Evolutionary conservation across 2,329 filamentous ascomycete species (phyloP).

Genomic region (Hortaea werneckii): DNA sequence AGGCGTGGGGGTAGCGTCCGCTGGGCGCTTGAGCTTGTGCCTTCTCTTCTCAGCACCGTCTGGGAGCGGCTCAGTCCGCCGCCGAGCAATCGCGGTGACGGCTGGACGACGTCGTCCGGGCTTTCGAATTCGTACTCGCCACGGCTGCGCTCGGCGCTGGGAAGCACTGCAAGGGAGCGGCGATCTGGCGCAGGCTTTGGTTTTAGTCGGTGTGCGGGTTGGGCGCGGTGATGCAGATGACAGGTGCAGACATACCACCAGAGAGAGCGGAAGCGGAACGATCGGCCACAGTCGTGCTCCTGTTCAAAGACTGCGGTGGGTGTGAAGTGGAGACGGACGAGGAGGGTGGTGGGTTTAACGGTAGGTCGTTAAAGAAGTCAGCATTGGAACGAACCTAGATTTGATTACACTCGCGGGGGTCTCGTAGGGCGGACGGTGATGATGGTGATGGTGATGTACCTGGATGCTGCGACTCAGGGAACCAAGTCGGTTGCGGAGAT

Average conservation of each 20-base stretch:
- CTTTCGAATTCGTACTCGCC: conserved; percentile 8
- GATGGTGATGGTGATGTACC: conserved; percentile 1
- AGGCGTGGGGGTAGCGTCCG: conserved; percentile 1
- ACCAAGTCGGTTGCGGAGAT: conserved; percentile 5
- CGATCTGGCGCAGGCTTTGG: conserved; percentile 10
- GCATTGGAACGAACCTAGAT: background rate
- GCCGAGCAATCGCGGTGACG: conserved; percentile 7
- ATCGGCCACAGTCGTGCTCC: conserved; percentile 8
- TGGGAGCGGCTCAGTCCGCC: conserved; percentile 15
- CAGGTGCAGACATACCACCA: conserved; percentile 5
- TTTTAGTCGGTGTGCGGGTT: conserved; percentile 1
- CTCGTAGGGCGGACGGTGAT: too few species aligned
- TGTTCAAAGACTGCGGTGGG: conserved; percentile 6
- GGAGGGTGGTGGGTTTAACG: conserved; percentile 4
- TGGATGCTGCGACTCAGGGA: conserved; percentile 5
- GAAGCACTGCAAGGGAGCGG: conserved; percentile 14
- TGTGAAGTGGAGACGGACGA: conserved; percentile 1
- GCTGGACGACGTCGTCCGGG: conserved; percentile 10
- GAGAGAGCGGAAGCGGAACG: conserved; percentile 4
- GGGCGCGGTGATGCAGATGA: background rate
- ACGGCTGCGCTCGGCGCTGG: conserved; percentile 4
- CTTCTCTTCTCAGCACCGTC: conserved; percentile 16
- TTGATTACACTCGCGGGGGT: background rate
- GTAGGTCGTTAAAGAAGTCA: conserved; percentile 3
- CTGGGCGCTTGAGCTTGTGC: conserved; percentile 3